Percentiles rank a stretch among this genome's conserved stretches.
phyloP scores from a whole-genome alignment of 805 yeast species.

The Starmerella bombi region DNA sequence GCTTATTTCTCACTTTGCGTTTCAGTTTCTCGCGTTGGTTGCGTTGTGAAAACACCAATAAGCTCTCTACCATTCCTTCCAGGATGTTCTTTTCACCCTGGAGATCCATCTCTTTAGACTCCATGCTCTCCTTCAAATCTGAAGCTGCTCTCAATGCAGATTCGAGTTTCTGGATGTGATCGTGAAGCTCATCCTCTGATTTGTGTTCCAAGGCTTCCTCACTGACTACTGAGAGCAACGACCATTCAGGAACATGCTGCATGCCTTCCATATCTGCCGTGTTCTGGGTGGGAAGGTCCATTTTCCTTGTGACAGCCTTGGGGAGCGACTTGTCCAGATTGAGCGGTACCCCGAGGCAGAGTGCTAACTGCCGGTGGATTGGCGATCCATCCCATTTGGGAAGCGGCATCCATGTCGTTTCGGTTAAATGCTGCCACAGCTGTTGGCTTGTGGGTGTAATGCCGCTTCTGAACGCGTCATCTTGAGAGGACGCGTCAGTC shows the following conservation, averaged over 20 bases:
- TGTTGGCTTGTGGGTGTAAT: conserved; percentile 19
- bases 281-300: conserved; percentile 13
- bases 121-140: conserved; percentile 38
- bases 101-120: conserved; percentile 36
- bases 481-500: too few species aligned
- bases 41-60: conserved; percentile 75
- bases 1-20: conserved; percentile 7
- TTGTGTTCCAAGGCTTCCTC: conserved; percentile 30
- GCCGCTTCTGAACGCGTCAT: conserved; percentile 2
- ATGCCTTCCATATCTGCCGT: conserved; percentile 7
- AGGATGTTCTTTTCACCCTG: conserved; percentile 58
- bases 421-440: conserved; percentile 37
- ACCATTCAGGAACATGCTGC: conserved; percentile 23
- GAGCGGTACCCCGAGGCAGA: conserved; percentile 59
- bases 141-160: conserved; percentile 31
- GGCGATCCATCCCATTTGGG: conserved; percentile 59
- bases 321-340: conserved; percentile 47
- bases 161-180: conserved; percentile 28
- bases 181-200: conserved; percentile 29
- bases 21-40: conserved; percentile 19
- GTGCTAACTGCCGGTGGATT: conserved; percentile 48
- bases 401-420: conserved; percentile 39
- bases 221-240: conserved; percentile 26
- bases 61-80: conserved; percentile 76
- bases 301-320: conserved; percentile 13